phyloP scores from a whole-genome alignment of 1,284 basidiomycete genomes.

The Lentinula novae-zelandiae region DNA sequence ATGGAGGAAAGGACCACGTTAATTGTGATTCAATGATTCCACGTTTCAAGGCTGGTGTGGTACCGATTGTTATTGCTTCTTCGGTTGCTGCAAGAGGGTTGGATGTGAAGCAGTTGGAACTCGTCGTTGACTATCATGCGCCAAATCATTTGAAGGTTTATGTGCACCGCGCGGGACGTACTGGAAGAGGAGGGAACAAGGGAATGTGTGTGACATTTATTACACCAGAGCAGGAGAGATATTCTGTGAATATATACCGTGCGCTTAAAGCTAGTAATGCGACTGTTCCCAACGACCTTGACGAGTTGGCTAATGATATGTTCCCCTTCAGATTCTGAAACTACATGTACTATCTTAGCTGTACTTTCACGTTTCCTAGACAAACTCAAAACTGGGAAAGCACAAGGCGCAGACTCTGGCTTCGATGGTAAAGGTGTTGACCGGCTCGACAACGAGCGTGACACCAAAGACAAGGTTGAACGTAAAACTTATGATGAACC shows the following conservation, averaged over 20 bases:
- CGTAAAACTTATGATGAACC: slow-evolving; percentile 89
- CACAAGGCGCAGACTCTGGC: slow-evolving; percentile 87
- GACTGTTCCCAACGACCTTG: slow-evolving; percentile 82
- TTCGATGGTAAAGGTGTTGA: slow-evolving; percentile 98
- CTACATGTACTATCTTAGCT: neutral
- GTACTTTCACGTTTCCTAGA: slow-evolving; percentile 65
- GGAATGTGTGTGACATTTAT: slow-evolving; percentile 98
- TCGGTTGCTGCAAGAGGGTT: slow-evolving; percentile 93
- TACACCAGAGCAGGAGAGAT: slow-evolving; percentile 95
- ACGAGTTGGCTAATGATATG: slow-evolving; percentile 88
- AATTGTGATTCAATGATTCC: slow-evolving; percentile 97
- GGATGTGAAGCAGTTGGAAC: slow-evolving; percentile 96
- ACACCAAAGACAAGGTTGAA: slow-evolving; percentile 89
- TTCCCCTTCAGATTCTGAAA: slow-evolving; percentile 2
- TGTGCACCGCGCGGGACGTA: slow-evolving; percentile 96
- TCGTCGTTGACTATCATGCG: slow-evolving; percentile 98
- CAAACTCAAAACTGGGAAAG: slow-evolving; percentile 93
- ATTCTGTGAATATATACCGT: slow-evolving; percentile 94
- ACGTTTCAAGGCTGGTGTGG: slow-evolving; percentile 96
- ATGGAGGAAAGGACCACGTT: slow-evolving; percentile 98
- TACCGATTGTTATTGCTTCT: slow-evolving; percentile 97
- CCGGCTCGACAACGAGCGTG: slow-evolving; percentile 90
- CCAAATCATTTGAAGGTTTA: slow-evolving; percentile 99
- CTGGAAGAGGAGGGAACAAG: slow-evolving; percentile 96
- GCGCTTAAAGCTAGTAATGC: slow-evolving; percentile 94